Evolutionary conservation across 2,329 filamentous ascomycete genomes (phyloP).

Genomic region (Beauveria pseudobassiana): DNA sequence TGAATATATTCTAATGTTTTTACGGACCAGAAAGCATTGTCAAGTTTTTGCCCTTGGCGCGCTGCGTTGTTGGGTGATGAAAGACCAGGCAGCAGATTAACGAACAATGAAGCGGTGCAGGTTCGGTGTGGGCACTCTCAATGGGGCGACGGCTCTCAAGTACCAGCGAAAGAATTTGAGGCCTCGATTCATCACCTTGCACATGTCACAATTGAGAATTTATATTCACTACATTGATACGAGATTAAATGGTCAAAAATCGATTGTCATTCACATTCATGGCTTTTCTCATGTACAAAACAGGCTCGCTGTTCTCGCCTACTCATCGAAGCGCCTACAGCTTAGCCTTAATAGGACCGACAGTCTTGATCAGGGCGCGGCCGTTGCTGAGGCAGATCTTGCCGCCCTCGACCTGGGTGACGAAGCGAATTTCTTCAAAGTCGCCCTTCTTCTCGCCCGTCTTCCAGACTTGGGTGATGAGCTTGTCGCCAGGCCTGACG

Average conservation of each 20-base stretch:
- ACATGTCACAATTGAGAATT: neutral
- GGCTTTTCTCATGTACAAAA: slow-evolving; percentile 1
- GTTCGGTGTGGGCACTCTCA: neutral
- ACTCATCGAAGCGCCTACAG: slow-evolving; percentile 35
- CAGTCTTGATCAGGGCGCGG: slow-evolving; percentile 65
- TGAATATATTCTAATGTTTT: neutral
- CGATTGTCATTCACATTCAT: neutral
- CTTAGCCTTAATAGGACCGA: slow-evolving; percentile 51
- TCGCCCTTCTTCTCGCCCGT: slow-evolving; percentile 57
- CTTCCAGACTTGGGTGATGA: slow-evolving; percentile 75
- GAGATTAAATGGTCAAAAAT: no score
- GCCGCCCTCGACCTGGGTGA: slow-evolving; percentile 67
- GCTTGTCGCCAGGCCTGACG: slow-evolving; percentile 74
- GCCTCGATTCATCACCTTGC: neutral
- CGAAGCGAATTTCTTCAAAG: slow-evolving; percentile 79
- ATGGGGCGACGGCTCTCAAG: neutral
- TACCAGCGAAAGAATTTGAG: neutral
- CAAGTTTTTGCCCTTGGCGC: neutral
- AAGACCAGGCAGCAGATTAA: slow-evolving; percentile 16
- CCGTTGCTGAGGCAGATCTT: slow-evolving; percentile 87
- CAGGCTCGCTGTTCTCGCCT: neutral
- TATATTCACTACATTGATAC: neutral
- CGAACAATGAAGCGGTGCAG: neutral
- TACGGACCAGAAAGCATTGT: neutral
- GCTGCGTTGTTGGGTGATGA: slow-evolving; percentile 1